Conservation (phyloP, 768 basidiomycete genomes). For the Tylopilus intermedius region DNA sequence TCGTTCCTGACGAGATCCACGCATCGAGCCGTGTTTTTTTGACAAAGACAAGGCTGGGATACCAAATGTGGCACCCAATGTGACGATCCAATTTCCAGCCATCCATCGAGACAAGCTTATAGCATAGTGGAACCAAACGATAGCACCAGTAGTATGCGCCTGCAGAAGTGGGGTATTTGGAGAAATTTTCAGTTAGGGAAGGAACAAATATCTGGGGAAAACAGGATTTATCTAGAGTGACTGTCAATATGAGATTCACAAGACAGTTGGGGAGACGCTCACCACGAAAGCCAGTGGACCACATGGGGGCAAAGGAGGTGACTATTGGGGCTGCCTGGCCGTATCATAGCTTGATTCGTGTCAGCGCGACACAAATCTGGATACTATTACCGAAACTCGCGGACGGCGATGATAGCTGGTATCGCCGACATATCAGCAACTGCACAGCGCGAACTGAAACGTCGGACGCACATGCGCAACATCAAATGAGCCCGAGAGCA, state of each 20-base stretch:
- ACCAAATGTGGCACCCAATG: constrained; percentile 63
- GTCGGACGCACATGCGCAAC: constrained; percentile 25
- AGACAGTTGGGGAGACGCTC: neutral
- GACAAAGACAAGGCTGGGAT: neutral
- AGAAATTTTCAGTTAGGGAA: constrained; percentile 55
- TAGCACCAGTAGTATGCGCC: constrained; percentile 68
- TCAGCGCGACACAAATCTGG: constrained; percentile 3
- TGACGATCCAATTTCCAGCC: constrained; percentile 70
- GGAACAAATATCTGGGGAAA: constrained; percentile 46
- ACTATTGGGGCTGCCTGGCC: constrained; percentile 53
- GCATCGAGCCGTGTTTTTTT: neutral
- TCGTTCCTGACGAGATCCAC: constrained; percentile 39
- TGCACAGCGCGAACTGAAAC: neutral
- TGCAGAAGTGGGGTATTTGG: constrained; percentile 57
- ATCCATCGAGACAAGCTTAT: constrained; percentile 57
- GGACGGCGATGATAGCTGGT: constrained; percentile 57
- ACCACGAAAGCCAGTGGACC: no score
- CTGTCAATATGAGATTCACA: neutral
- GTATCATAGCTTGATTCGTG: constrained; percentile 36
- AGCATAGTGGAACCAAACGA: constrained; percentile 49
- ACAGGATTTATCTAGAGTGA: constrained; percentile 42
- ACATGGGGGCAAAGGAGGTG: constrained; percentile 50
- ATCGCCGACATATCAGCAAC: constrained; percentile 1
- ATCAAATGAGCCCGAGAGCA: neutral
- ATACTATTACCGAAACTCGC: constrained; percentile 34